Base-by-base conservation (phyloP, 805 yeast species). In the Schizosaccharomyces japonicus region DNA sequence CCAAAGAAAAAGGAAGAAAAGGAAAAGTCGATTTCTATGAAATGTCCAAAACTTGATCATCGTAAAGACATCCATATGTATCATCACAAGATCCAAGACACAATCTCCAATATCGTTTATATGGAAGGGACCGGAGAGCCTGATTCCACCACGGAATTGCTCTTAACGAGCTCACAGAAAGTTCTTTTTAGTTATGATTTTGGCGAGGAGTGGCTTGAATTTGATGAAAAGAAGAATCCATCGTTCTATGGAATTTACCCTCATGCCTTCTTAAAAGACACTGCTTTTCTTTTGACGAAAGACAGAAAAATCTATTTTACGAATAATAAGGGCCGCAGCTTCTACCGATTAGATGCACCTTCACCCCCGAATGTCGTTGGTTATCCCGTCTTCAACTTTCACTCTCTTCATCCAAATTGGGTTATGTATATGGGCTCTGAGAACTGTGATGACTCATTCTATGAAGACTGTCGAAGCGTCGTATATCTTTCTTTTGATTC, bases 131-230 rank as follows among this genome's bases (percentile, higher is more conserved):
- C 42, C 13, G 42, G 47, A 58, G 63, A 23, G 61, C 60, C 1
- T 46, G 51, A 21, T 63, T 66, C 1, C 57, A 49, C 25, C 67
- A 66, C 25, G 80, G 75, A 52, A 85, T 80, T 56, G 72, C 84
- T 0, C 58, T 87, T 5, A 57, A 87, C 13, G 61, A 80, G 5
- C 63, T 72, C 45, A 78, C 87, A 0, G 58, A 62, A 25, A 4
- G 69, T 75, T 2, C 78, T 65, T 54, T 69, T 81, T 5, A 80
- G 95, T 0, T 77, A 71, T 54, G 76, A 83, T 58, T 80, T 80
- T 36, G 87, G 87, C 11, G 55, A 60, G 3, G 55, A 57, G 1
- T 72, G 80, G 62, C 60, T 59, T 25, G 57, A 56, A 45, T 59
- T 72, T 19, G 63, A 66, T 1, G 55, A 56, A 13, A 59, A 58